A percentile compares a stretch with the other conserved stretches of the same genome.
Conservation (phyloP, 148 eudicot species). For the Arctostaphylos glauca region DNA sequence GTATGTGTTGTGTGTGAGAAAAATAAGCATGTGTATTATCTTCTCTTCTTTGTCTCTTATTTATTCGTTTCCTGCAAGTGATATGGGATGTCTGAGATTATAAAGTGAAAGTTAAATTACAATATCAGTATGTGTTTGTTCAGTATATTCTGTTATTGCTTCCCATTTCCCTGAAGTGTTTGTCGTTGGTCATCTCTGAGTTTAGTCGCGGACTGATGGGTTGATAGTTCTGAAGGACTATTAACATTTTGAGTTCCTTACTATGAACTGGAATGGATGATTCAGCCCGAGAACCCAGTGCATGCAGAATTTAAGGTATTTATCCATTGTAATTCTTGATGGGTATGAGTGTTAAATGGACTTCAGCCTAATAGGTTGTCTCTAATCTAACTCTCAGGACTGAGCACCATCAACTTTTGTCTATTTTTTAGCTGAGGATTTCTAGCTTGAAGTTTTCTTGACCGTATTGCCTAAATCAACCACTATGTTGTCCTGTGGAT, state of each 20-base stretch:
- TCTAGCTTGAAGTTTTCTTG: not conserved
- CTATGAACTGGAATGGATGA: not conserved
- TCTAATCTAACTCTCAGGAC: not conserved
- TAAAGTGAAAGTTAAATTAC: not conserved
- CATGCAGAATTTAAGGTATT: not conserved
- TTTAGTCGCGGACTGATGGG: not conserved
- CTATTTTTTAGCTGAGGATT: not conserved
- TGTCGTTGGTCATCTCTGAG: not conserved
- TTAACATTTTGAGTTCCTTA: not conserved
- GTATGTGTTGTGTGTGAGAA: conserved; percentile 6
- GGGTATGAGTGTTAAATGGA: not conserved
- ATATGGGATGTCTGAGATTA: conserved; percentile 12
- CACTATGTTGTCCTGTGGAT: not conserved
- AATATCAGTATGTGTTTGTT: conserved; percentile 7
- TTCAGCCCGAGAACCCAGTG: not conserved
- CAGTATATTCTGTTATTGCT: not conserved
- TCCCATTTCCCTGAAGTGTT: not conserved
- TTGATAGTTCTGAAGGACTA: not conserved
- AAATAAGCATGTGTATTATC: not conserved
- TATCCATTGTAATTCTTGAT: not conserved
- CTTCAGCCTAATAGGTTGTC: not conserved
- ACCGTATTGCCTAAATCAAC: not conserved
- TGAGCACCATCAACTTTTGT: not conserved
- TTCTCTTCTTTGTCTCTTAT: not conserved
- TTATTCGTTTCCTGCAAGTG: not conserved